Evolutionary conservation across 2,329 filamentous ascomycete genomes (phyloP).

Genomic region (Cladophialophora carrionii): DNA sequence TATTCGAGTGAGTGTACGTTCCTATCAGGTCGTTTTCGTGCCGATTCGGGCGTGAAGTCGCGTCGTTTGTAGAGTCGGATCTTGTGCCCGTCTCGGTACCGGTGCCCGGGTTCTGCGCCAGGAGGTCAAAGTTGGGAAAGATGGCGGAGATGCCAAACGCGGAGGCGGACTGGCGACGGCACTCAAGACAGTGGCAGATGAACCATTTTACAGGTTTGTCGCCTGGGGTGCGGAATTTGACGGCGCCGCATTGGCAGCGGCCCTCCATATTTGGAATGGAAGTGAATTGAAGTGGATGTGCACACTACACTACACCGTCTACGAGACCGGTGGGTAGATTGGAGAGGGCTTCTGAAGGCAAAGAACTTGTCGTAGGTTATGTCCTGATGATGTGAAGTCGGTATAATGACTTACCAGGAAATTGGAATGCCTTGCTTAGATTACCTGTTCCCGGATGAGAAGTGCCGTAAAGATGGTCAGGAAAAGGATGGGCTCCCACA

Average conservation of each 20-base stretch:
- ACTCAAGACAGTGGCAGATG: conserved; percentile 71
- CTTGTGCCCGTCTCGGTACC: neutral
- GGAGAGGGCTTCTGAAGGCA: neutral
- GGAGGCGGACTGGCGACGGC: conserved; percentile 66
- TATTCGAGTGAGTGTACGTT: conserved; percentile 57
- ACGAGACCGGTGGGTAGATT: neutral
- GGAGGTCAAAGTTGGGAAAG: conserved; percentile 67
- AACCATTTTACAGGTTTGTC: conserved; percentile 66
- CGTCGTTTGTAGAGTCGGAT: conserved; percentile 6
- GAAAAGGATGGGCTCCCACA: neutral
- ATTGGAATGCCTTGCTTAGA: neutral
- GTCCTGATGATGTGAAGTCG: neutral
- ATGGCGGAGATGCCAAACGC: conserved; percentile 72
- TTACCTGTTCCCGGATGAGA: neutral
- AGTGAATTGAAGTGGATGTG: neutral
- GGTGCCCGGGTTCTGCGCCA: conserved; percentile 38
- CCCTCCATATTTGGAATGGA: conserved; percentile 61
- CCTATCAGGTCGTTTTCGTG: conserved; percentile 32
- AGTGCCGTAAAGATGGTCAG: neutral
- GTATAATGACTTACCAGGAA: neutral
- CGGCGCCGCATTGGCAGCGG: conserved; percentile 66
- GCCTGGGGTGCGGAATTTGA: conserved; percentile 65
- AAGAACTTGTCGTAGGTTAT: neutral
- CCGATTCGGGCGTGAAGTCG: neutral
- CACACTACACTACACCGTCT: neutral